These are phyloP conservation scores for Obba rivulosa DNA, from an alignment of 768 basidiomycete species.

Conservation along the genomic window DNA sequence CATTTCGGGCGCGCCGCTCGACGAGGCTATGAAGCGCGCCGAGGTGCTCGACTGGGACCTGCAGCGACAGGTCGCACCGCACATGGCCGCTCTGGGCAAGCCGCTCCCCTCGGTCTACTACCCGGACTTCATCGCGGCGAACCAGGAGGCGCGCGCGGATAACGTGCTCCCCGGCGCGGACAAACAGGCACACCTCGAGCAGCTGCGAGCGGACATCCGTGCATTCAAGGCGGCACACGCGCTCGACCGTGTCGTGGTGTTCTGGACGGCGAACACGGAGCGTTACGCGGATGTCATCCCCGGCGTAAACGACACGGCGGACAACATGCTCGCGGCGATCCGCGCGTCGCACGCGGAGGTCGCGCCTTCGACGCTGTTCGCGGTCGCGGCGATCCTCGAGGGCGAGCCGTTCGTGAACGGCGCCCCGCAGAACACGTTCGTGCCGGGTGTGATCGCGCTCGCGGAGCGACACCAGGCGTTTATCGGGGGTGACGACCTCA, in stretches of 20 bases:
- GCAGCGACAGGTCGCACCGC: conserved; percentile 88
- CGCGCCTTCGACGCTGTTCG: conserved; percentile 95
- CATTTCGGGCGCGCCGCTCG: conserved; percentile 80
- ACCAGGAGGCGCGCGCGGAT: conserved; percentile 94
- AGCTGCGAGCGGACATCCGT: conserved; percentile 90
- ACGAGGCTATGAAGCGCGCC: conserved; percentile 90
- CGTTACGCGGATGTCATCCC: conserved; percentile 93
- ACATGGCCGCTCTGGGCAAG: conserved; percentile 73
- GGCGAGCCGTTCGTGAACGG: conserved; percentile 95
- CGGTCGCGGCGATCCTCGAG: conserved; percentile 93
- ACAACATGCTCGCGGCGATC: conserved; percentile 79
- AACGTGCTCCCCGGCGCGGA: conserved; percentile 82
- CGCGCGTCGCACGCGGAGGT: conserved; percentile 84
- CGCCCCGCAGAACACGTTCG: conserved; percentile 98
- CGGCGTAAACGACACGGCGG: conserved; percentile 93
- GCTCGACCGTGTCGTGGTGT: conserved; percentile 86
- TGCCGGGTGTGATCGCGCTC: conserved; percentile 90
- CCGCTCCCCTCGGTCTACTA: conserved; percentile 96
- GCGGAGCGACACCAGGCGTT: conserved; percentile 86
- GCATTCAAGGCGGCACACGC: conserved; percentile 80
- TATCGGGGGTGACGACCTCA: conserved; percentile 97
- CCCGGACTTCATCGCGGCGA: conserved; percentile 96
- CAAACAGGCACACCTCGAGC: conserved; percentile 90
- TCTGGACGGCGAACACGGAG: conserved; percentile 99
- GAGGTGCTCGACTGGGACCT: conserved; percentile 95